Base-by-base conservation (phyloP, 2,329 filamentous ascomycete genomes). In the Cladosporium sp. region DNA sequence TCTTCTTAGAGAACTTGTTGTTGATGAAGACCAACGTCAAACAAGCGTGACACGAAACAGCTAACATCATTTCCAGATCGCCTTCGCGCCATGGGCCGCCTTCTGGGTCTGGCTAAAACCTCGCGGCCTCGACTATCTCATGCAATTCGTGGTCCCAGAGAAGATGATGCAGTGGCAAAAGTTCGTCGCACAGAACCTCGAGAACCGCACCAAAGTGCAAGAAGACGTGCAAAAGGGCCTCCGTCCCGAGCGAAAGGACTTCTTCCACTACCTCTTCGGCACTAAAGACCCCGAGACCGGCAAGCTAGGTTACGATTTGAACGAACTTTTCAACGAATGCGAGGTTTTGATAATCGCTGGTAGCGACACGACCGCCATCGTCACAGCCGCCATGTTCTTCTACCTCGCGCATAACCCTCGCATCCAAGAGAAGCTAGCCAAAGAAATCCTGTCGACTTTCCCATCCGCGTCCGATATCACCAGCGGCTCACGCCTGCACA, bases 121-220 rank as follows among this genome's bases (percentile, higher is more conserved):
- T 5, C 63, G 65, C 10, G 67, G 67, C 48, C 72, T 81, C 51
- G 79, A 81, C 62, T 78, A 78, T 66, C 67, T 80, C 21, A 69
- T 81, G 5, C 78, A 79, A 73, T 76, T 71, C 7, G 79, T 78
- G 58, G 77, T 80, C 43, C 77, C 78, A 3, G 73, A 76, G 10
- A 75, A 76, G 63, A 70, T 79, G 5, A 74, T 73, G 34, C 72
- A 77, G 69, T 78, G 79, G 70, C 77, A 81, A 75, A 73, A 75
- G 64, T 77, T 81, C 72, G 78, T 78, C 68, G 76, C 79, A 65
- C 70, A 72, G 18, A 77, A 81, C 66, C 75, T 77, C 1, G 75
- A 77, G 68, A 78, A 79, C 65, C 74, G 80, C n/a, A 81, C 79
- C 0, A 79, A 80, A 60, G 67, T 64, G 16, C 58, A 70, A 28